phyloP scores from a whole-genome alignment of 2,329 filamentous ascomycete genomes.

The Trichoderma gracile region DNA sequence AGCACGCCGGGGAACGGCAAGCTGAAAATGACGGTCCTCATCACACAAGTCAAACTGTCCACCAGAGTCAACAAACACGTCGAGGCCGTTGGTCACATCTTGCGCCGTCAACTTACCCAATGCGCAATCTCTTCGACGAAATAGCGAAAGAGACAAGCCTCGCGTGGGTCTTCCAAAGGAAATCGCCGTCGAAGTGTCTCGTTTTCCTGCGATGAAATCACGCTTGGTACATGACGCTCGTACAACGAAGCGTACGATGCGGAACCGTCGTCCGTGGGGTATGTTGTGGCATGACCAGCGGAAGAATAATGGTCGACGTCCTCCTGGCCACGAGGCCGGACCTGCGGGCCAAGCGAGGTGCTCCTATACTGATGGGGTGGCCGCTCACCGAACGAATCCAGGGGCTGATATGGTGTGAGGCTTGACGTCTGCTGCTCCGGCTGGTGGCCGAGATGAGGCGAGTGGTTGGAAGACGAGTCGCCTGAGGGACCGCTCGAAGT shows the following conservation, averaged over 20 bases:
- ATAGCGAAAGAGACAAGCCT: constrained; percentile 43
- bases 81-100: neutral
- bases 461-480: neutral
- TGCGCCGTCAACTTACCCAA: constrained; percentile 36
- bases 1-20: constrained; percentile 41
- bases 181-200: constrained; percentile 30
- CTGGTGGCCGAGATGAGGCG: constrained; percentile 3
- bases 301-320: constrained; percentile 5
- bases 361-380: neutral
- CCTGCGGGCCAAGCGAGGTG: constrained; percentile 14
- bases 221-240: constrained; percentile 5
- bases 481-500: constrained; percentile 2
- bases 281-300: neutral
- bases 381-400: neutral
- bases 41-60: constrained; percentile 44
- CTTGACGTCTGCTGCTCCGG: neutral
- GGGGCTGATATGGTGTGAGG: neutral
- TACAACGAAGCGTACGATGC: constrained; percentile 10
- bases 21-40: constrained; percentile 43
- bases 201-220: constrained; percentile 4
- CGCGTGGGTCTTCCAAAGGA: constrained; percentile 40
- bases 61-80: constrained; percentile 16
- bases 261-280: neutral
- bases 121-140: constrained; percentile 45
- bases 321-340: constrained; percentile 2